A percentile compares a stretch with the other conserved stretches of the same genome.
Evolutionary conservation across 108 stramenopile species (phyloP).

Genomic region (Cyclotella cryptica): DNA sequence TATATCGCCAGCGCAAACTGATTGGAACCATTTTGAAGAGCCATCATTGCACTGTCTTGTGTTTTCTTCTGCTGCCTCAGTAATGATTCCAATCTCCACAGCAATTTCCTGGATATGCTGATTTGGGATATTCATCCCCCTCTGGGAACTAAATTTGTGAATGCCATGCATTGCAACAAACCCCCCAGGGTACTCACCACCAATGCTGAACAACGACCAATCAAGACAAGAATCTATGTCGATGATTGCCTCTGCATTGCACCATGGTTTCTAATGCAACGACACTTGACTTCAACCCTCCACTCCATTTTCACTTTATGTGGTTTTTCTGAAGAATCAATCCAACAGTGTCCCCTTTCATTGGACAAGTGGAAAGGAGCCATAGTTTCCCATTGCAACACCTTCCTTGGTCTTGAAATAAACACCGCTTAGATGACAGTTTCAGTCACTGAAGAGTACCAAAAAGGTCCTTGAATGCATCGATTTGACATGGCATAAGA

Average conservation of each 20-base stretch:
- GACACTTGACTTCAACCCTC: neutral
- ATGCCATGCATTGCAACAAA: neutral
- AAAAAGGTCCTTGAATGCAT: neutral
- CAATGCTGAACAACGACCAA: neutral
- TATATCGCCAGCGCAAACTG: too few relatives aligned
- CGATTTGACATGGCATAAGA: neutral
- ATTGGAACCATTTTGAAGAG: too few relatives aligned
- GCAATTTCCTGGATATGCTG: too few relatives aligned
- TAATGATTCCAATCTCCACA: too few relatives aligned
- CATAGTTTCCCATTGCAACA: neutral
- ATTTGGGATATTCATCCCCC: too few relatives aligned
- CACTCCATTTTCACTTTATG: conserved; percentile 15
- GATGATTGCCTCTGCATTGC: neutral
- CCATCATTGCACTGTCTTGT: too few relatives aligned
- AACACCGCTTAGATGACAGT: neutral
- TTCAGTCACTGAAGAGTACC: conserved; percentile 6
- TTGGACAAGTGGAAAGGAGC: conserved; percentile 18
- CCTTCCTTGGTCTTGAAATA: neutral
- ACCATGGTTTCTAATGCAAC: neutral
- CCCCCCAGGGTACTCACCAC: neutral
- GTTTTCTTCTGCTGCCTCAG: too few relatives aligned
- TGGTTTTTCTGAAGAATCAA: neutral
- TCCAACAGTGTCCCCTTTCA: conserved; percentile 12
- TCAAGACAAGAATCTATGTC: neutral
- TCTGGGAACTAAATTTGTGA: too few relatives aligned